A percentile compares a stretch with the other conserved stretches of the same genome.
phyloP scores from a whole-genome alignment of 345 rosid genomes.

The Passiflora organensis region DNA sequence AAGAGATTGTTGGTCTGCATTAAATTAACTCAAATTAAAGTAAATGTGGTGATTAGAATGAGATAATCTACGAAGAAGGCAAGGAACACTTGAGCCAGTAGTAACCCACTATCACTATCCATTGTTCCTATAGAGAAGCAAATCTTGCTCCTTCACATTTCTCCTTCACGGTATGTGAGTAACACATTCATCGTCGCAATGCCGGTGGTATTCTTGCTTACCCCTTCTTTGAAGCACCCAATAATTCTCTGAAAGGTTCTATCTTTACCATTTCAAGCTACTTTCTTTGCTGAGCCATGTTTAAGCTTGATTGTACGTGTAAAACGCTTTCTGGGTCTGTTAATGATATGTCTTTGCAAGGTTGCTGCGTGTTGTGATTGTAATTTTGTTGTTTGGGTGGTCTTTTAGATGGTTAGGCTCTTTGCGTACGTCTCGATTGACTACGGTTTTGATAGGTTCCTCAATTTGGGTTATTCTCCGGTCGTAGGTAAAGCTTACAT shows the following conservation, averaged over 20 bases:
- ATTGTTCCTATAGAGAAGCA: no score
- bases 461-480: slow-evolving; percentile 10
- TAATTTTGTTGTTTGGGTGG: neutral
- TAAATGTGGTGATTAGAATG: no score
- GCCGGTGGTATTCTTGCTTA: neutral
- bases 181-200: no score
- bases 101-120: no score
- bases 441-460: neutral
- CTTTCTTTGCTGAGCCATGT: slow-evolving; percentile 1
- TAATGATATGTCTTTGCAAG: neutral
- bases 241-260: neutral
- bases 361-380: slow-evolving; percentile 1
- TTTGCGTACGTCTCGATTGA: neutral
- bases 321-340: neutral
- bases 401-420: neutral
- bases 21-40: no score
- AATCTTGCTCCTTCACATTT: no score
- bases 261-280: slow-evolving; percentile 14
- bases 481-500: slow-evolving; percentile 3
- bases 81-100: no score
- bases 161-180: no score
- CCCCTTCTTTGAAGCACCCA: neutral
- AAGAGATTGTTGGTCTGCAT: no score
- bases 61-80: no score
- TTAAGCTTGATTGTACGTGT: neutral